phyloP scores from a whole-genome alignment of 306 rosid species.

The Medicago truncatula region MtrunA17r5.0-ANR NC_053044.1:11302501-11303000 shows the following conservation, averaged over 20 bases:
- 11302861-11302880: conserved; percentile 11
- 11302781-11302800: conserved; percentile 85
- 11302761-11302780: conserved; percentile 78
- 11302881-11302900: conserved; percentile 15
- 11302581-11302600: conserved; percentile 25
- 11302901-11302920: conserved; percentile 5
- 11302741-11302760: conserved; percentile 97
- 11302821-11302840: conserved; percentile 59
- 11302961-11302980: conserved; percentile 72
- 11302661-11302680: conserved; percentile 57
- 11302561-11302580: background rate
- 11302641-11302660: conserved; percentile 17
- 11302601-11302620: conserved; percentile 3
- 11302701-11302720: conserved; percentile 71
- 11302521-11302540: conserved; percentile 65
- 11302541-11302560: conserved; percentile 23
- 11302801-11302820: conserved; percentile 69
- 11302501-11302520: conserved; percentile 68
- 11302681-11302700: conserved; percentile 85
- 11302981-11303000: conserved; percentile 61
- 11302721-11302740: conserved; percentile 65
- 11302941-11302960: conserved; percentile 64
- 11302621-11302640: conserved; percentile 31
- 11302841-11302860: conserved; percentile 58
- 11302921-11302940: conserved; percentile 6